phyloP scores from a whole-genome alignment of 1,284 basidiomycete genomes.

The Malassezia arunalokei region DNA sequence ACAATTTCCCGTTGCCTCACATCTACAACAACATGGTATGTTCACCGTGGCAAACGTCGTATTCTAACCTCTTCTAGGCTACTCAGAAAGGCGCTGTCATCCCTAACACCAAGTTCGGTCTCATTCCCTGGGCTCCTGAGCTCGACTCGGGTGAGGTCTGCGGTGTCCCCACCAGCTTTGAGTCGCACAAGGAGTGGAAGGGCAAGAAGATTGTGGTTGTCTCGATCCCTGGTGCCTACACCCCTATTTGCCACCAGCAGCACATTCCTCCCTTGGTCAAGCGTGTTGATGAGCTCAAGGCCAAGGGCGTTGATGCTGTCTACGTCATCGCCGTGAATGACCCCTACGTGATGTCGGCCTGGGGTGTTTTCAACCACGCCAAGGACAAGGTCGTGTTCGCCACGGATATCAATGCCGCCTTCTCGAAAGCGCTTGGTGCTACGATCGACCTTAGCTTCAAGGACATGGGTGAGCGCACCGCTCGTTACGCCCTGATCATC shows the following conservation, averaged over 20 bases:
- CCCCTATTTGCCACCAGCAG: constrained; percentile 37
- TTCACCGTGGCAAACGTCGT: neutral
- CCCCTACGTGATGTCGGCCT: constrained; percentile 50
- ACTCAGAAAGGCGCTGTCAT: constrained; percentile 53
- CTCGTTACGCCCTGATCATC: constrained; percentile 59
- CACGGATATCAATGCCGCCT: constrained; percentile 57
- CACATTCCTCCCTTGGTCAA: constrained; percentile 58
- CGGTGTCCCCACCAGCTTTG: constrained; percentile 44
- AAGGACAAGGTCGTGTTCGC: constrained; percentile 63
- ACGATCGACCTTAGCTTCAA: constrained; percentile 53
- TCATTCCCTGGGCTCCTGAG: constrained; percentile 58
- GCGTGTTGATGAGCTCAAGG: constrained; percentile 58
- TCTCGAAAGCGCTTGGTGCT: constrained; percentile 58
- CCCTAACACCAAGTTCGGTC: constrained; percentile 55
- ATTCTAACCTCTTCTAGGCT: neutral
- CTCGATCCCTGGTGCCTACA: constrained; percentile 61
- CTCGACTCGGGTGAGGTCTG: constrained; percentile 52
- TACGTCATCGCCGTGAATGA: constrained; percentile 48
- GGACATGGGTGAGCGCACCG: constrained; percentile 58
- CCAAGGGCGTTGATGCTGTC: constrained; percentile 59
- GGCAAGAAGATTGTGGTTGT: constrained; percentile 71
- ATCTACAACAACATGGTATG: neutral
- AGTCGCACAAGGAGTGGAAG: constrained; percentile 58
- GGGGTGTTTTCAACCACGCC: constrained; percentile 57
- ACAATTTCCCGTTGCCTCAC: neutral